A percentile compares a stretch with the other conserved stretches of the same genome.
phyloP scores from a whole-genome alignment of 192 early-diverging fungal genomes.

The Coemansia sp. region DNA sequence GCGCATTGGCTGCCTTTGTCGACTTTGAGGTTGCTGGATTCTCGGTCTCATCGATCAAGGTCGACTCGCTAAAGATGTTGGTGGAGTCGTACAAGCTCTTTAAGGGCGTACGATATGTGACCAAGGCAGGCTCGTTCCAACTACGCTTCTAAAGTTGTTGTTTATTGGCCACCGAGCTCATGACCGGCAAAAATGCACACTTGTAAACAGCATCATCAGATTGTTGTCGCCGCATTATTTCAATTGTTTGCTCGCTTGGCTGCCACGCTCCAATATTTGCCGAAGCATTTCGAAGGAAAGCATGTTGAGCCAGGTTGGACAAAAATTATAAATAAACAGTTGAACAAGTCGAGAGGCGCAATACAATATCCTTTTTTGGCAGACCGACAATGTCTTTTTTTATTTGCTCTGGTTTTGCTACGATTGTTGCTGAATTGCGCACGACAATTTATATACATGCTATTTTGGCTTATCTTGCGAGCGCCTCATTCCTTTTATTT shows the following conservation, averaged over 20 bases:
- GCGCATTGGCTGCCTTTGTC: conserved; percentile 27
- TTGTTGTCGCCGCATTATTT: no score
- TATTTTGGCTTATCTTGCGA: background rate
- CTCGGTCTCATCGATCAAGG: conserved; percentile 43
- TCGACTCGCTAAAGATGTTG: conserved; percentile 38
- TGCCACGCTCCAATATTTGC: no score
- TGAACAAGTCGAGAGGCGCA: background rate
- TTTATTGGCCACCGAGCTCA: background rate
- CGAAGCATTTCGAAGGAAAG: background rate
- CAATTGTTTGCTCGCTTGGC: no score
- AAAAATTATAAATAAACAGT: no score
- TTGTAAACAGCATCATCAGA: no score
- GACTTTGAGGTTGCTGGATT: conserved; percentile 42
- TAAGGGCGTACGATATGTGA: conserved; percentile 46
- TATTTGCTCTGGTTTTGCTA: background rate
- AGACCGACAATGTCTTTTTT: no score
- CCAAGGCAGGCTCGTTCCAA: conserved; percentile 37
- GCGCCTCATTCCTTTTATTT: background rate
- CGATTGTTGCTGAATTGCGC: background rate
- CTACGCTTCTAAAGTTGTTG: conserved; percentile 27
- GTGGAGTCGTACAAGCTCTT: conserved; percentile 48
- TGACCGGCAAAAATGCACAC: no score
- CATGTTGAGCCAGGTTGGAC: no score
- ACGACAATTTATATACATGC: conserved; percentile 1
- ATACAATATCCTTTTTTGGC: background rate